Evolutionary conservation across 129 eudicot genomes (phyloP), one percentile per base, ranked within the genome.

Genomic region (Sambucus nigra): DNA sequence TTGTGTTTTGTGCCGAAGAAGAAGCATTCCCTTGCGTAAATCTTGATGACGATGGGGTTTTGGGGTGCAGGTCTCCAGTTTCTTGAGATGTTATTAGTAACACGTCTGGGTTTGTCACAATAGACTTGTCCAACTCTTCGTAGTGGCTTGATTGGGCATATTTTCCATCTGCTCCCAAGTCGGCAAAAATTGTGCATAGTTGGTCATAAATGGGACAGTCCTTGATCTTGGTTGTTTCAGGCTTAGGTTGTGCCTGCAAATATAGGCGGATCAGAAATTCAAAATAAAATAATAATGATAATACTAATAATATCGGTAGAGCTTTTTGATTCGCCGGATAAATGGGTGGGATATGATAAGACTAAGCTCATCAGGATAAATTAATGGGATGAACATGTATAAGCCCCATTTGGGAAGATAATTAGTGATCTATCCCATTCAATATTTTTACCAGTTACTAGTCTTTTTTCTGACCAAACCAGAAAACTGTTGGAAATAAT

Each of bases 101-200:
- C 23, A 47, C 48, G 33, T 11, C 39, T 18, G 57, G 60, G 42
- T 63, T 63, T 33, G 53, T 25, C 18, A 7, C 61, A 0, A 40
- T n/a, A 2, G 79, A 33, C 59, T 68, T 74, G 60, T 74, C 70
- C 61, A 75, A 26, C 33, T 49, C 83, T 65, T 60, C 77, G 44
- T 80, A 80, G 70, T 80, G 88, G 66, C 88, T 80, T 48, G 88
- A 80, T 58, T 80, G 88, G 16, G 88, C 88, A 58, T 80, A 80
- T 69, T 73, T 72, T 2, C 88, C 88, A 52, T 80, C 88, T n/a
- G 77, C 88, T 2, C 83, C 77, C 24, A 73, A 46, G 62, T 76
- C 88, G 3, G 83, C 83, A 25, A 80, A 80, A 27, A 80, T 80
- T 23, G 73, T 58, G 74, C 83, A 71, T 56, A 80, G 59, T 18